A percentile compares a stretch with the other conserved stretches of the same genome.
Conservation (phyloP, 192 early-diverging fungal genomes). For the Podila epicladia region DNA sequence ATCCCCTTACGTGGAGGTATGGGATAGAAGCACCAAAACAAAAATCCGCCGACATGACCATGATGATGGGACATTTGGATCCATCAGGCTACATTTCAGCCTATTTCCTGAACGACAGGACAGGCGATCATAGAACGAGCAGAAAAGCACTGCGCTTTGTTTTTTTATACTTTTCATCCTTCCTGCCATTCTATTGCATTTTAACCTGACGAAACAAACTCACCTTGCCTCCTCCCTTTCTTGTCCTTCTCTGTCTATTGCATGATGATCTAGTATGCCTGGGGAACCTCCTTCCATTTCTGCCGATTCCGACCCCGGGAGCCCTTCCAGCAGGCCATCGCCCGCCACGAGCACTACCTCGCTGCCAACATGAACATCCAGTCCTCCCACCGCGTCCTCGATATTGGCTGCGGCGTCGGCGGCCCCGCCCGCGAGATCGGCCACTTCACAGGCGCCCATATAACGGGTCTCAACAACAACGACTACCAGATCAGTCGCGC, state of each 20-base stretch:
- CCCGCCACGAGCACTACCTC: conserved; percentile 92
- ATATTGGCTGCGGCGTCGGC: conserved; percentile 97
- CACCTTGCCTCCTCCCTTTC: neutral
- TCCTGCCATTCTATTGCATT: too few relatives aligned
- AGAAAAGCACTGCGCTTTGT: too few relatives aligned
- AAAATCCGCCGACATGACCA: too few relatives aligned
- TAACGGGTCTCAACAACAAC: conserved; percentile 98
- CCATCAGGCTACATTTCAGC: too few relatives aligned
- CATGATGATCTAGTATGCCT: conserved; percentile 62
- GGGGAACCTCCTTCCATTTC: conserved; percentile 96
- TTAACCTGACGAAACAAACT: too few relatives aligned
- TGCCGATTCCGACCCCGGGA: conserved; percentile 81
- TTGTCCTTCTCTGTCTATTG: conserved; percentile 1
- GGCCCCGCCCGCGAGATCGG: conserved; percentile 95
- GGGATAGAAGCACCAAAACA: too few relatives aligned
- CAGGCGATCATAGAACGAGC: too few relatives aligned
- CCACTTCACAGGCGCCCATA: conserved; percentile 87
- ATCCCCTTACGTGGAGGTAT: too few relatives aligned
- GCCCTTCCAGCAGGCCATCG: conserved; percentile 82
- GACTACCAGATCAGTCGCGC: conserved; percentile 89
- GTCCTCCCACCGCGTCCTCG: conserved; percentile 79
- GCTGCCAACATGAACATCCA: conserved; percentile 78
- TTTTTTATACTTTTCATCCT: too few relatives aligned
- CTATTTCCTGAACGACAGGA: too few relatives aligned
- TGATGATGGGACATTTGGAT: too few relatives aligned